A percentile compares a stretch with the other conserved stretches of the same genome.
Conservation (phyloP, 2,329 filamentous ascomycete genomes). For the Metarhizium brunneum region DNA sequence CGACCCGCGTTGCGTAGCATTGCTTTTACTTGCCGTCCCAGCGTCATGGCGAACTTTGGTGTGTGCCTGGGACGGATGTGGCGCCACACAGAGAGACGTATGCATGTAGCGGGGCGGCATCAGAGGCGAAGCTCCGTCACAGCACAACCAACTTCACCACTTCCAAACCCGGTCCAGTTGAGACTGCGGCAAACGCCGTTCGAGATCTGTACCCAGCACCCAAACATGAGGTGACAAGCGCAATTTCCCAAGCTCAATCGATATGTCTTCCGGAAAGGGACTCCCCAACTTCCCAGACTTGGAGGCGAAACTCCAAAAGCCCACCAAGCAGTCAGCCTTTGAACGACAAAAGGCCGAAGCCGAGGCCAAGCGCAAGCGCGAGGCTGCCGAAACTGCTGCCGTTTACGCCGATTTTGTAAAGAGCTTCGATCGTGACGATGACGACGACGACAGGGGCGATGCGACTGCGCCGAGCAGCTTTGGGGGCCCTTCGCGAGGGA, state of each 20-base stretch:
- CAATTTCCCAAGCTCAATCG: not conserved
- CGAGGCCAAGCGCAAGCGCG: constrained; percentile 76
- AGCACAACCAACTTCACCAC: not conserved
- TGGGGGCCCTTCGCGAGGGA: constrained; percentile 11
- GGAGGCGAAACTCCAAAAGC: constrained; percentile 67
- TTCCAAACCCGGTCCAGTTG: not conserved
- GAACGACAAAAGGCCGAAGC: constrained; percentile 83
- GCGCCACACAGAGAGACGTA: not conserved
- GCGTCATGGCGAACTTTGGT: not conserved
- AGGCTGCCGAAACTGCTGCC: constrained; percentile 79
- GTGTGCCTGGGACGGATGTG: too few relatives aligned
- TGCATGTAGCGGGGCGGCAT: constrained; percentile 10
- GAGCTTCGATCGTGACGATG: constrained; percentile 57
- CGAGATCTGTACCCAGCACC: not conserved
- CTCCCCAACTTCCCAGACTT: constrained; percentile 58
- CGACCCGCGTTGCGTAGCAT: not conserved
- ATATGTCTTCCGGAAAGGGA: constrained; percentile 40
- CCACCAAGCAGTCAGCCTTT: constrained; percentile 76
- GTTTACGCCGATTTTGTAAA: constrained; percentile 84
- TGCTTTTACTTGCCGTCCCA: not conserved
- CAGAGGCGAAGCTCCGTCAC: not conserved
- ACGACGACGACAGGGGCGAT: constrained; percentile 29
- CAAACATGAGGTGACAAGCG: constrained; percentile 6
- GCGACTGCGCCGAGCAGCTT: constrained; percentile 8
- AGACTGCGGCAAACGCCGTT: not conserved